These are phyloP conservation scores for Pichia californica DNA, from an alignment of 805 yeast species.

Conservation along the genomic window DNA sequence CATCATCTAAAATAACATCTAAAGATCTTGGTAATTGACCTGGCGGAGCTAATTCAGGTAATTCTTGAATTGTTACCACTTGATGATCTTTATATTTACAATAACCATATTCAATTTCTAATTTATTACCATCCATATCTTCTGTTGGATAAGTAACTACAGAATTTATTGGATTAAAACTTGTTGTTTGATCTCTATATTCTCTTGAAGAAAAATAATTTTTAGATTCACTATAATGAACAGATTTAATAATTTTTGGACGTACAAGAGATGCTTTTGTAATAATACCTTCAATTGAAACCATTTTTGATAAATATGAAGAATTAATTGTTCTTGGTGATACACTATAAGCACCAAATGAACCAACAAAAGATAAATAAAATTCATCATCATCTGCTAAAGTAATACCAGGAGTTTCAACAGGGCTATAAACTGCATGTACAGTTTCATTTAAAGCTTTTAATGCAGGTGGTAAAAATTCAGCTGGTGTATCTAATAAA, in stretches of 20 bases:
- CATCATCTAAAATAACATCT: slow-evolving; percentile 91
- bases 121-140: slow-evolving; percentile 84
- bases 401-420: slow-evolving; percentile 44
- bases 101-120: slow-evolving; percentile 87
- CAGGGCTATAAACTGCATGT: slow-evolving; percentile 60
- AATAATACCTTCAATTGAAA: slow-evolving; percentile 91
- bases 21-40: slow-evolving; percentile 94
- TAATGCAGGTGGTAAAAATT: slow-evolving; percentile 83
- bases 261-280: slow-evolving; percentile 89
- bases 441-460: slow-evolving; percentile 79
- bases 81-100: slow-evolving; percentile 93
- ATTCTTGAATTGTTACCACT: slow-evolving; percentile 87
- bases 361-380: slow-evolving; percentile 78
- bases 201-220: slow-evolving; percentile 85
- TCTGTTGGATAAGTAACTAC: slow-evolving; percentile 88
- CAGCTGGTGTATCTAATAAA: slow-evolving; percentile 68
- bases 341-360: slow-evolving; percentile 82
- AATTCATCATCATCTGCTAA: slow-evolving; percentile 56
- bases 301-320: slow-evolving; percentile 66
- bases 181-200: slow-evolving; percentile 87
- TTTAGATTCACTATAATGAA: slow-evolving; percentile 84
- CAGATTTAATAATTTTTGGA: slow-evolving; percentile 86
- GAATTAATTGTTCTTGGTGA: slow-evolving; percentile 86
- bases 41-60: slow-evolving; percentile 97
- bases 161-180: slow-evolving; percentile 76